Conservation (phyloP, 2,329 filamentous ascomycete genomes). For the Colletotrichum gloeosporioides region DNA sequence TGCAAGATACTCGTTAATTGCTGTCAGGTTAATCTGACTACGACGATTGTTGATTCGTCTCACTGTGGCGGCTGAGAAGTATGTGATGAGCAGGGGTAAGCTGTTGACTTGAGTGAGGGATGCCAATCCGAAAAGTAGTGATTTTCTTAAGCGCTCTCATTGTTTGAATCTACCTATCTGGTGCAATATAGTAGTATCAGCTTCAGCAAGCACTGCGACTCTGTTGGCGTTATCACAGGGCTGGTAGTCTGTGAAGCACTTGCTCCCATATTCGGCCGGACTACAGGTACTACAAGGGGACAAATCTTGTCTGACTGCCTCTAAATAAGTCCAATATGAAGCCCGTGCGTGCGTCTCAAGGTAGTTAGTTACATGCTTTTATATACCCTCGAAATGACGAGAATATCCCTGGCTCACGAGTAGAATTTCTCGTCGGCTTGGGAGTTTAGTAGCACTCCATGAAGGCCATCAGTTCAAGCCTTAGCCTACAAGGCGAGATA, state of each 20-base stretch:
- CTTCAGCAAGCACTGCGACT: not conserved
- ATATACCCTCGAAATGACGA: too few species aligned
- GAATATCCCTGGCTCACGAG: too few species aligned
- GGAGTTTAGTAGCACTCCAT: too few species aligned
- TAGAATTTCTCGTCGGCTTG: too few species aligned
- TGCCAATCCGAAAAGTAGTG: too few species aligned
- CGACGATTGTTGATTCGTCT: not conserved
- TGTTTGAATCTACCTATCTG: rapidly evolving
- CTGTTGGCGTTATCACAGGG: rapidly evolving
- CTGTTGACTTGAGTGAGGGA: too few species aligned
- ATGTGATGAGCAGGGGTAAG: not conserved
- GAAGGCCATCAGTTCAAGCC: not conserved
- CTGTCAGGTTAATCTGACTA: rapidly evolving
- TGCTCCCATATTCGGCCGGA: not conserved
- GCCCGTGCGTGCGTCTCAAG: too few species aligned
- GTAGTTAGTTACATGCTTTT: too few species aligned
- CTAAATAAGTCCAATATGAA: not conserved
- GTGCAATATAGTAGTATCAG: not conserved
- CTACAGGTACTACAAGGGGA: not conserved
- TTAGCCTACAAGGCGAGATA: not conserved
- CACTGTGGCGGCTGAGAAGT: not conserved
- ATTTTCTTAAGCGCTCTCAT: not conserved
- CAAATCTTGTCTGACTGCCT: rapidly evolving
- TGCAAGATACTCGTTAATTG: rapidly evolving
- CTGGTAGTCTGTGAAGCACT: not conserved